Percentiles rank a stretch among this genome's conserved stretches.
These are phyloP conservation scores for Hortaea werneckii DNA, from an alignment of 2,329 filamentous ascomycete species.

Conservation along the genomic window DNA sequence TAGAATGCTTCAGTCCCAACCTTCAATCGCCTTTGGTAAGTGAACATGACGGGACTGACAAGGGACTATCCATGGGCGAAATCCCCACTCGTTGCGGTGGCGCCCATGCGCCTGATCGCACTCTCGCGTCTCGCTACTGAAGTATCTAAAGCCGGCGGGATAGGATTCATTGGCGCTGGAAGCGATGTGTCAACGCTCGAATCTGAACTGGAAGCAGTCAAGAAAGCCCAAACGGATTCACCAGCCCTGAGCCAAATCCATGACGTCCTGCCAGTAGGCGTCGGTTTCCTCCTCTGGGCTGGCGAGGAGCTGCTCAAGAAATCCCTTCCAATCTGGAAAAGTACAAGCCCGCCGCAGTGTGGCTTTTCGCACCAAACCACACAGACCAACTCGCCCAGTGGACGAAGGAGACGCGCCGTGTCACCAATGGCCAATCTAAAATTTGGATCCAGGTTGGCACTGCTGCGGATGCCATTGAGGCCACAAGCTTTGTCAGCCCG, in stretches of 20 bases:
- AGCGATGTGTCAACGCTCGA: slow-evolving; percentile 29
- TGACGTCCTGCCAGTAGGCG: slow-evolving; percentile 40
- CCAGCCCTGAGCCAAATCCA: slow-evolving; percentile 11
- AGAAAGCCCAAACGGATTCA: slow-evolving; percentile 14
- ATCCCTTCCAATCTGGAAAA: slow-evolving; percentile 42
- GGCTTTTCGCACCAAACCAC: slow-evolving; percentile 54
- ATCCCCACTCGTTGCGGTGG: slow-evolving; percentile 48
- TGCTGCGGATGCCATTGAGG: slow-evolving; percentile 44
- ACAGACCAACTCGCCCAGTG: slow-evolving; percentile 27
- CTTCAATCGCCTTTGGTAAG: no score
- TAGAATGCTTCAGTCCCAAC: no score
- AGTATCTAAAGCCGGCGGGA: slow-evolving; percentile 45
- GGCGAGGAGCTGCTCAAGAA: slow-evolving; percentile 30
- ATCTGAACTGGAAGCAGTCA: slow-evolving; percentile 20
- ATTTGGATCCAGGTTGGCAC: slow-evolving; percentile 55
- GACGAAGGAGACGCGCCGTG: slow-evolving; percentile 22
- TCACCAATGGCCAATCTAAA: slow-evolving; percentile 29
- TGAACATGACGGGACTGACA: slow-evolving; percentile 14
- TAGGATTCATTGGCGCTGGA: slow-evolving; percentile 38
- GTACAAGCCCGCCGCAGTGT: slow-evolving; percentile 47
- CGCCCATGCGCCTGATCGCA: slow-evolving; percentile 59
- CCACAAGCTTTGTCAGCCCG: slow-evolving; percentile 37
- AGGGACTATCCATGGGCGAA: slow-evolving; percentile 49
- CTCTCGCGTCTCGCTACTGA: slow-evolving; percentile 48
- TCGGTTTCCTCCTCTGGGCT: slow-evolving; percentile 53